Evolutionary conservation across 345 rosid genomes (phyloP).

Genomic region (Trapa bicornis): DNA sequence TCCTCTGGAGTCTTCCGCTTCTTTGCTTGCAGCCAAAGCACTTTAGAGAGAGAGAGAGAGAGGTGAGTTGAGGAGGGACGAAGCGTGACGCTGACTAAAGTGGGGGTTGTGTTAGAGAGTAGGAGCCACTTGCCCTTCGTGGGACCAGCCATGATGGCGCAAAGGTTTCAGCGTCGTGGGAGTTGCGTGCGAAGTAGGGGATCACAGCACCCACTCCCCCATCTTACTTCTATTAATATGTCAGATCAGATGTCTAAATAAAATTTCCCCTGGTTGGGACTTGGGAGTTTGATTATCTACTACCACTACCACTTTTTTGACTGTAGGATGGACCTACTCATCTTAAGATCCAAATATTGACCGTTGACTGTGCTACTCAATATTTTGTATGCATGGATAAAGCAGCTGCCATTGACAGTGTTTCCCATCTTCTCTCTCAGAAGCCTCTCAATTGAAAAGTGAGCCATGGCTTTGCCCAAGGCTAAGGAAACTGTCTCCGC

Average conservation of each 20-base stretch:
- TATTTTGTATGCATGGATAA: too few species aligned
- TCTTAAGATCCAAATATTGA: too few species aligned
- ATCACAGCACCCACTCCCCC: background rate
- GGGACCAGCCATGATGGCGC: conserved; percentile 1
- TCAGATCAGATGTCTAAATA: background rate
- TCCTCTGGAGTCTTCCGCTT: background rate
- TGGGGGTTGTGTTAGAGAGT: background rate
- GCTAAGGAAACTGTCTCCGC: too few species aligned
- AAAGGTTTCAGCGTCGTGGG: background rate
- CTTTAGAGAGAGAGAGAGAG: background rate
- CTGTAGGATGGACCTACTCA: too few species aligned
- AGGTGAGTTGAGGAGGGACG: conserved; percentile 4
- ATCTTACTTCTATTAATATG: background rate
- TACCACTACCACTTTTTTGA: too few species aligned
- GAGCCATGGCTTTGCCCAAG: background rate
- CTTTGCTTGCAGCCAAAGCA: background rate
- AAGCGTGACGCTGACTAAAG: background rate
- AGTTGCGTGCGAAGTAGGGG: conserved; percentile 13
- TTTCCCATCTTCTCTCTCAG: too few species aligned
- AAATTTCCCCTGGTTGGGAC: too few species aligned
- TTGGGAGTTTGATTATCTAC: too few species aligned
- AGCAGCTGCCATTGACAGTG: too few species aligned
- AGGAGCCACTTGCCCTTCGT: background rate
- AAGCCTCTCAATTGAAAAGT: too few species aligned
- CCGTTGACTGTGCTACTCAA: too few species aligned